phyloP scores from a whole-genome alignment of 2,329 filamentous ascomycete species.

The Penicillium sp. region DNA sequence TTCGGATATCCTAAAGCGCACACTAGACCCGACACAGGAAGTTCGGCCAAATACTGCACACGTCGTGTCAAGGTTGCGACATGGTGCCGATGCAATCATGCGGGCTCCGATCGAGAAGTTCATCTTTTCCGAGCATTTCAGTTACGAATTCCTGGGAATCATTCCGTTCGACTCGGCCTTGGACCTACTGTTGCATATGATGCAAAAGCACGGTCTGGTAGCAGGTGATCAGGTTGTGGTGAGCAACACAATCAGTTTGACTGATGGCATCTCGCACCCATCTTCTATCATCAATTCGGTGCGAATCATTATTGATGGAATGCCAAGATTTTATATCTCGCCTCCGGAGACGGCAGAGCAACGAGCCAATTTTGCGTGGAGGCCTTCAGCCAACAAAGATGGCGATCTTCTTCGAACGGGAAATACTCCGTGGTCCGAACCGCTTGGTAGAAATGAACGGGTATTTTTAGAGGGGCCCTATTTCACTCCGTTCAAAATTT shows the following conservation, averaged over 20 bases:
- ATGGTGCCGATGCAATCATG: not conserved
- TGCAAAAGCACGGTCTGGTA: conserved; percentile 6
- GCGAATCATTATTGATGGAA: conserved; percentile 6
- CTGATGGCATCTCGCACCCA: not conserved
- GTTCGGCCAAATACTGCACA: conserved; percentile 15
- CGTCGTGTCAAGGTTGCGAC: conserved; percentile 7
- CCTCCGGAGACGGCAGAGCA: not conserved
- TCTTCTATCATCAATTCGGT: not conserved
- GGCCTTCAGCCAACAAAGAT: not conserved
- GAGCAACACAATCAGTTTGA: no score
- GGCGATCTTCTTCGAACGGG: conserved; percentile 5
- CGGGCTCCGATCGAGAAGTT: not conserved
- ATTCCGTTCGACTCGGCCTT: conserved; percentile 16
- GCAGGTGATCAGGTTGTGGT: not conserved
- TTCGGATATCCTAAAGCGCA: conserved; percentile 22
- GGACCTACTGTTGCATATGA: conserved; percentile 5
- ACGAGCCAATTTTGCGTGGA: not conserved
- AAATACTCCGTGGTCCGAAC: conserved; percentile 14
- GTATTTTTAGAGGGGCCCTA: not conserved
- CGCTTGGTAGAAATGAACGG: not conserved
- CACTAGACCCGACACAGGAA: conserved; percentile 15
- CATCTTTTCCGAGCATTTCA: conserved; percentile 1
- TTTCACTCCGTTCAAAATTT: not conserved
- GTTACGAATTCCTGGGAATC: conserved; percentile 11
- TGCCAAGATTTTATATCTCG: conserved; percentile 5